A percentile compares a stretch with the other conserved stretches of the same genome.
phyloP scores from a whole-genome alignment of 139 green algal species.

The Spirogloea muscicola region DNA sequence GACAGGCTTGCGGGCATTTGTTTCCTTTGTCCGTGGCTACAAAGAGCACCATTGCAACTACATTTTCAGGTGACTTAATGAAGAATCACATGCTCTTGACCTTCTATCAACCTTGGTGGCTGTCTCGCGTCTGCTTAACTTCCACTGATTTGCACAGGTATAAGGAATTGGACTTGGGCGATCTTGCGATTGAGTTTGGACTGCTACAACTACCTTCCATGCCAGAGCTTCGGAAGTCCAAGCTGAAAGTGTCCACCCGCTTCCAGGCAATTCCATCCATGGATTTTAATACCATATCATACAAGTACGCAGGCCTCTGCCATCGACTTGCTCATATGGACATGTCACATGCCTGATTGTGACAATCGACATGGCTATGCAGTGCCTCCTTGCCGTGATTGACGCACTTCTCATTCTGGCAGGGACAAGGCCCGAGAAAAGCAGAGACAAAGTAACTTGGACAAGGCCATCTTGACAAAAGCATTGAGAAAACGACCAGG shows the following conservation, averaged over 20 bases:
- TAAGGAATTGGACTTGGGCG: too few species aligned
- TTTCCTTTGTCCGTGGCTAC: slow-evolving; percentile 91
- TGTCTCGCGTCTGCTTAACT: too few species aligned
- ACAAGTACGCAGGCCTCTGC: slow-evolving; percentile 14
- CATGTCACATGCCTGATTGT: too few species aligned
- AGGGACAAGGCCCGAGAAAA: slow-evolving; percentile 49
- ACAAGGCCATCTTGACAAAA: not conserved
- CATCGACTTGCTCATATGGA: not conserved
- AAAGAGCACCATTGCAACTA: slow-evolving; percentile 95
- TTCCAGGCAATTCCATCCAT: slow-evolving; percentile 39
- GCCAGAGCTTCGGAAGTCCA: slow-evolving; percentile 73
- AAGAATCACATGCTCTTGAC: too few species aligned
- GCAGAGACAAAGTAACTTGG: slow-evolving; percentile 29
- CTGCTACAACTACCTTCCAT: slow-evolving; percentile 87
- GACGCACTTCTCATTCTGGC: slow-evolving; percentile 13
- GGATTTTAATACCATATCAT: slow-evolving; percentile 21
- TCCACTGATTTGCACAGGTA: too few species aligned
- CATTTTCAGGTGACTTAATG: slow-evolving; percentile 84
- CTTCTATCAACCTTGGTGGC: too few species aligned
- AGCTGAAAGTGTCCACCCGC: slow-evolving; percentile 43
- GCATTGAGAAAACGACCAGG: not conserved
- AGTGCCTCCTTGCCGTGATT: slow-evolving; percentile 1
- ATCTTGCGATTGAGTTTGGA: slow-evolving; percentile 68
- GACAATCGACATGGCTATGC: not conserved
- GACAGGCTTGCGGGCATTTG: slow-evolving; percentile 79